A percentile compares a stretch with the other conserved stretches of the same genome.
phyloP scores from a whole-genome alignment of 1,139 yeast genomes.

The Yamadazyma trypodendri region DNA sequence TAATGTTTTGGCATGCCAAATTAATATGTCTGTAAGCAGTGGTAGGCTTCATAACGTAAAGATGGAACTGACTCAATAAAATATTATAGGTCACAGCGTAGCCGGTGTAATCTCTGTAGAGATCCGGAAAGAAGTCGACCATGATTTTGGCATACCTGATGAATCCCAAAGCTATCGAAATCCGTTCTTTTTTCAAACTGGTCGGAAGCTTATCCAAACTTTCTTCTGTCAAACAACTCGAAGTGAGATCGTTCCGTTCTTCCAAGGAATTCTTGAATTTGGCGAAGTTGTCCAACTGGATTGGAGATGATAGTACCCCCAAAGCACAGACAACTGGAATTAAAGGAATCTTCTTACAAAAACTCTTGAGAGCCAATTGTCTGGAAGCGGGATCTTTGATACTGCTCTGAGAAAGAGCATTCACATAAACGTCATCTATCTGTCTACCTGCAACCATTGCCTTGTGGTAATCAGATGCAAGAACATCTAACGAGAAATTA shows the following conservation, averaged over 20 bases:
- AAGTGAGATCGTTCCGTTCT: conserved; percentile 22
- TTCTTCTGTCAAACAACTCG: conserved; percentile 14
- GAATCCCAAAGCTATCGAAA: conserved; percentile 23
- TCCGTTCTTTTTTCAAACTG: conserved; percentile 21
- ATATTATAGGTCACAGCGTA: conserved; percentile 19
- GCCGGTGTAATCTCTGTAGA: conserved; percentile 21
- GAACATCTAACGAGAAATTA: conserved; percentile 20
- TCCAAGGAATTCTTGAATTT: conserved; percentile 28
- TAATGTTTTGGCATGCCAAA: conserved; percentile 35
- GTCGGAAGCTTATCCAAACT: conserved; percentile 10
- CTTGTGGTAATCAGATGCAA: conserved; percentile 22
- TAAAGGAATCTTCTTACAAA: conserved; percentile 29
- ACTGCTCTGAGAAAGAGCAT: conserved; percentile 8
- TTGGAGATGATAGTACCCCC: conserved; percentile 32
- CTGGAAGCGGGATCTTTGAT: conserved; percentile 21
- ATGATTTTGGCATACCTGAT: conserved; percentile 25
- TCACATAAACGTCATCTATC: conserved; percentile 11
- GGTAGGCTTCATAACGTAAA: conserved; percentile 38
- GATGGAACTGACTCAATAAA: conserved; percentile 34
- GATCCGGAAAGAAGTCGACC: conserved; percentile 24
- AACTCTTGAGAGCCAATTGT: conserved; percentile 20
- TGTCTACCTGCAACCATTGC: conserved; percentile 4
- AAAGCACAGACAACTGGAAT: conserved; percentile 33
- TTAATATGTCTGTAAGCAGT: conserved; percentile 34
- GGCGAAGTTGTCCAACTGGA: conserved; percentile 34